Conservation (phyloP, 2,329 filamentous ascomycete genomes). For the Truncatella angustata region DNA sequence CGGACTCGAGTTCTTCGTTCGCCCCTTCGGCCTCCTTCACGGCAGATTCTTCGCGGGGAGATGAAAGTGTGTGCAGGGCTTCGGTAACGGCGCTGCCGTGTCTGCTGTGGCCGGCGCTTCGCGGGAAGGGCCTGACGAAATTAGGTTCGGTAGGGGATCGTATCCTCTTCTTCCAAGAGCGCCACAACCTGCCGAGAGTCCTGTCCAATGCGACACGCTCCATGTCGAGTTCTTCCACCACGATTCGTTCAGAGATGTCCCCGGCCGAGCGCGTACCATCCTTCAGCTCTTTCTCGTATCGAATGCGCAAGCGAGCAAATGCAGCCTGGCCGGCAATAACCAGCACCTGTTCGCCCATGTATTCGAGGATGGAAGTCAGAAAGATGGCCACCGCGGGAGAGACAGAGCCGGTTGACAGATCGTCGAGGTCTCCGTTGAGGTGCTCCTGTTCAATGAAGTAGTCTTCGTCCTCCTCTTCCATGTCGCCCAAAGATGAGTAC, state of each 20-base stretch:
- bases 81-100: conserved; percentile 38
- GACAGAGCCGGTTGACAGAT: conserved; percentile 65
- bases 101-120: conserved; percentile 40
- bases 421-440: conserved; percentile 56
- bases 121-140: conserved; percentile 48
- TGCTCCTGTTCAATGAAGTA: conserved; percentile 80
- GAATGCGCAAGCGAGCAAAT: conserved; percentile 62
- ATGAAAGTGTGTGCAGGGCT: conserved; percentile 36
- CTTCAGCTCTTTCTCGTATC: conserved; percentile 58
- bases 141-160: conserved; percentile 53
- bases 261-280: conserved; percentile 45
- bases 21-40: conserved; percentile 7
- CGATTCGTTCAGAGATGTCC: conserved; percentile 61
- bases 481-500: conserved; percentile 90
- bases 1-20: conserved; percentile 11
- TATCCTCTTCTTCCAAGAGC: conserved; percentile 88
- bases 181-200: conserved; percentile 85
- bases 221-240: conserved; percentile 90
- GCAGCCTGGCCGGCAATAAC: conserved; percentile 85
- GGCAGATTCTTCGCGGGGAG: neutral
- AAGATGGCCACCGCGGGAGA: conserved; percentile 95
- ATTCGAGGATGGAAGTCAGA: conserved; percentile 90
- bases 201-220: conserved; percentile 89
- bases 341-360: conserved; percentile 86
- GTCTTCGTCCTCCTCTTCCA: conserved; percentile 98